Base-by-base conservation (phyloP, 805 yeast genomes). In the Metschnikowia shivogae region DNA sequence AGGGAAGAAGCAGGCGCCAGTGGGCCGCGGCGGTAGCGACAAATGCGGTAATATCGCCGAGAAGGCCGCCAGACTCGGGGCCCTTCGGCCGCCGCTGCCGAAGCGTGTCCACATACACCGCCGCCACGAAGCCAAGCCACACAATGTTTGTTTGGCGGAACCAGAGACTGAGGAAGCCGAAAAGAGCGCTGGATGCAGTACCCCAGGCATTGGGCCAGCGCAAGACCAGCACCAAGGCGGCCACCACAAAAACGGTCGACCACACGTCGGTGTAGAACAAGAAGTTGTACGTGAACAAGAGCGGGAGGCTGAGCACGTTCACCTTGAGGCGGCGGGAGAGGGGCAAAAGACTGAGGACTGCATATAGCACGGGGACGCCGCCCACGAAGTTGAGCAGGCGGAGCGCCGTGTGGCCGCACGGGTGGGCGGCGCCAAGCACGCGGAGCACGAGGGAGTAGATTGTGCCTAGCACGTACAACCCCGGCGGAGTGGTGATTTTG, bases 401-500 rank as follows among this genome's bases (percentile, higher is more conserved):
- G 12, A 72, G 50, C 2, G 54, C 45, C 14, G 49, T 46, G 22
- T 24, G 9, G 13, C 53, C 53, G 30, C 52, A 48, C 2, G 53
- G 27, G 11, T 38, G 34, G 10, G 32, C 41, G 64, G 43, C 61
- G 8, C 72, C 66, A 0, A 67, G 53, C 17, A 77, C 49, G 3
- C 63, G 61, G 48, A 81, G 49, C 3, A 73, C 40, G 30, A 64
- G 64, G 7, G 68, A 37, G 49, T 72, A 76, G 3, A 53, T 49
- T 28, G 64, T 63, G 5, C 78, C 80, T 8, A 78, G 50, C 5
- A 63, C 45, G 60, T 93, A 92, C 13, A 92, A 68, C 0, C 98
- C 99, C 1, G 98, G 98, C 1, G 99, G 99, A 0, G 99, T 93
- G 1, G 99, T 92, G 60, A 93, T 89, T 59, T 92, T 90, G 10